Base-by-base conservation (phyloP, 345 rosid species). In the Populus simonii region DNA sequence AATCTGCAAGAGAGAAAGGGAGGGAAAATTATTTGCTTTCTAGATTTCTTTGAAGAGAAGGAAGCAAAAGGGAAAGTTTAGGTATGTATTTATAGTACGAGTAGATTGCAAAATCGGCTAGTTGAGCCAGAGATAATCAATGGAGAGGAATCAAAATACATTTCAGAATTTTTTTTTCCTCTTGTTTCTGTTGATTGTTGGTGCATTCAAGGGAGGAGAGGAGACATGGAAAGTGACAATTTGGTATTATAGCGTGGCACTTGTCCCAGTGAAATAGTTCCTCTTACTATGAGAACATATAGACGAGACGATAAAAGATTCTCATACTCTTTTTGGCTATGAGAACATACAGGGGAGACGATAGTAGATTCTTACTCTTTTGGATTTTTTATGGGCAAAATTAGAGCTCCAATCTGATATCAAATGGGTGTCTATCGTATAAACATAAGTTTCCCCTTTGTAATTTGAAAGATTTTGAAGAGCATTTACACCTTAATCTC, bases 181-280 rank as follows among this genome's bases (percentile, higher is more conserved):
- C 29, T 49, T 43, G 15, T 43, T 10, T 43, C 13, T 43, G 47
- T 43, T 29, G 70, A 62, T 15, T n/a, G 57, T 31, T 33, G 74
- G 61, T 70, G 86, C 75, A 22, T 66, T 81, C 43, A 47, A 43
- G 39, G 17, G 8, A 74, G 75, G 16, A 7, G 45, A 76, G 73
- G 35, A 67, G 29, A 63, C 39, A 13, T 11, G 49, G 61, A 65
- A 73, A 71, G 70, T 76, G 83, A 74, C 83, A 61, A 15, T 35
- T 57, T 20, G 33, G 22, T 43, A 68, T 62, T 76, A 72, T 74
- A 66, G 57, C 8, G 31, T 45, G 77, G 70, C 53, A 70, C 6
- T 23, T n/a, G 57, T 1, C 12, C 13, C 5, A 4, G 65, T 59
- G 65, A 59, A 53, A 8, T 8, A 57, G 27, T n/a, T 8, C 29